Conservation (phyloP, 2,329 filamentous ascomycete species). For the Volutella citrinella region DNA sequence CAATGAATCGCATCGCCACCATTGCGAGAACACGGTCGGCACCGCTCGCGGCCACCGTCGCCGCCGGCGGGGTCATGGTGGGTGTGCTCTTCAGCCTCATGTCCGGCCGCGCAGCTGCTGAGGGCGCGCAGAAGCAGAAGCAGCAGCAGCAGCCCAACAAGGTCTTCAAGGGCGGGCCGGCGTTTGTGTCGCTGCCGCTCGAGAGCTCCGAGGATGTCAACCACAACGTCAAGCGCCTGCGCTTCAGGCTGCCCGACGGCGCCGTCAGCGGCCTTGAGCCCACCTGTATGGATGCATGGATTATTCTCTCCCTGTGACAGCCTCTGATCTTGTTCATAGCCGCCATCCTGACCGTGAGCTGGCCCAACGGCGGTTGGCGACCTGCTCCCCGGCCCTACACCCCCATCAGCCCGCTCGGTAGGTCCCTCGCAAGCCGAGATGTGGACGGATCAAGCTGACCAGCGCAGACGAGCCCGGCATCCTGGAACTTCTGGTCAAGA, state of each 20-base stretch:
- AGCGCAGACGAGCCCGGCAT: slow-evolving; percentile 49
- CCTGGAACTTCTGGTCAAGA: slow-evolving; percentile 65
- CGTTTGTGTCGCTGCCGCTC: slow-evolving; percentile 46
- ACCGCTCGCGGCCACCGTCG: slow-evolving; percentile 21
- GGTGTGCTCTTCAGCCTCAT: slow-evolving; percentile 19
- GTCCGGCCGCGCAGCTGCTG: slow-evolving; percentile 18
- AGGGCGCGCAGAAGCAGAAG: no score
- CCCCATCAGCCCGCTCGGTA: slow-evolving; percentile 54
- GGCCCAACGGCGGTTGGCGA: slow-evolving; percentile 53
- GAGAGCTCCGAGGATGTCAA: slow-evolving; percentile 52
- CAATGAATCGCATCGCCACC: no score
- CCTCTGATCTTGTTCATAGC: no score
- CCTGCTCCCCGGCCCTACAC: slow-evolving; percentile 66
- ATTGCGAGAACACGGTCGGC: no score
- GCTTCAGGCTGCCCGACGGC: slow-evolving; percentile 51
- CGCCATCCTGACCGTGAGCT: slow-evolving; percentile 58
- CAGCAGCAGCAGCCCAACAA: slow-evolving; percentile 10
- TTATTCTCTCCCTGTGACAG: no score
- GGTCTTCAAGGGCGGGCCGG: slow-evolving; percentile 34
- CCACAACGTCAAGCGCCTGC: slow-evolving; percentile 56
- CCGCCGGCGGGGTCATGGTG: slow-evolving; percentile 13
- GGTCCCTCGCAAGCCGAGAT: no score
- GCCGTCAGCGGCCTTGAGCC: slow-evolving; percentile 47
- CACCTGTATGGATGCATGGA: no score
- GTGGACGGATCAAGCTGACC: neutral